Evolutionary conservation across 768 basidiomycete genomes (phyloP), one percentile per base, ranked within the genome.

Genomic region (Clitopilus passeckerianus): DNA sequence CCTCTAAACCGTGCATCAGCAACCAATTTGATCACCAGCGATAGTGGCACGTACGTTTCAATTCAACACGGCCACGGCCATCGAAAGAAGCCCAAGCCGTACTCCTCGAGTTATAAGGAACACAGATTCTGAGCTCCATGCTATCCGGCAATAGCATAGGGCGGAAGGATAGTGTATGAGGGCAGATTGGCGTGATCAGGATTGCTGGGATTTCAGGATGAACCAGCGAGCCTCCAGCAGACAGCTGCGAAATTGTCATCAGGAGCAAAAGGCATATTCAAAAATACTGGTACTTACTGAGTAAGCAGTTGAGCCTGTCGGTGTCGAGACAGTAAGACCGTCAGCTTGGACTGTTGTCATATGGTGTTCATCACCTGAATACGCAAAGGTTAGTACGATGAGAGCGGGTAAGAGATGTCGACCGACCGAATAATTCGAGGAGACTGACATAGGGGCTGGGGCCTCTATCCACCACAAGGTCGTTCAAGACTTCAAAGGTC

Each of bases 31-130:
- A 58, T 33, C 33, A 27, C 7, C 43, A 30, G 8, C n/a, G 15
- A 33, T 8, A 37, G 24, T 14, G 59, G 5, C 5, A 80, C 93
- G 68, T 68, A 96, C 96, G 97, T 74, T 91, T 91, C 22, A 98
- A 78, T 74, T 99, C 97, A 12, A 99, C 91, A 34, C 97, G 84
- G 0, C 97, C 97, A 50, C 97, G 86, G 20, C 97, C 97, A 68
- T 99, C 97, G 70, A 99, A 99, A 20, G 93, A 95, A 8, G 92
- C 97, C 97, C 97, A 99, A 7, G 97, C 97, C 0, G 96, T 99
- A 67, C 94, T 96, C 50, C 97, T 80, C 22, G 95, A 97, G 72
- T 98, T 98, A 77, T 93, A 98, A 8, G 97, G 97, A n/a, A 99
- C 97, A 66, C 96, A 98, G 34, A 99, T 93, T 4, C 97, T 87